Evolutionary conservation across 768 basidiomycete genomes (phyloP).

Genomic region (Xerocomellus amylosporus): DNA sequence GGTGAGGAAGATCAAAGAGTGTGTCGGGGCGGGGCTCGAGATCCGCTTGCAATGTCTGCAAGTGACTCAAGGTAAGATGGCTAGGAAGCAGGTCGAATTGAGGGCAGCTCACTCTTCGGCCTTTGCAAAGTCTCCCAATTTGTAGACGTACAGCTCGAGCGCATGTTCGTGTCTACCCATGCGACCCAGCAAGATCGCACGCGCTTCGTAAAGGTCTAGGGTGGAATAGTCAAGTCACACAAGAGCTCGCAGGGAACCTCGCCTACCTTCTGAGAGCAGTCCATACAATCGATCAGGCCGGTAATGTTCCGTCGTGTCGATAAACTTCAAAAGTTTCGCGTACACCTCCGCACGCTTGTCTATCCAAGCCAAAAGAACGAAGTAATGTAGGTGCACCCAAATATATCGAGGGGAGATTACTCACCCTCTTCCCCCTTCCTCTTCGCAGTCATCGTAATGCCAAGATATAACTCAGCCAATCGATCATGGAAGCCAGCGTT

Average conservation of each 20-base stretch:
- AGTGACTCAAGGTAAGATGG: neutral
- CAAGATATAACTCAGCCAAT: conserved; percentile 82
- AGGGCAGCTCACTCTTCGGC: conserved; percentile 77
- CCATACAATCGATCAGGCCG: conserved; percentile 78
- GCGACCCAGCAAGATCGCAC: conserved; percentile 86
- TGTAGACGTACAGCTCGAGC: conserved; percentile 92
- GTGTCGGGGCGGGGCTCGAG: conserved; percentile 56
- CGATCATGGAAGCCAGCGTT: conserved; percentile 78
- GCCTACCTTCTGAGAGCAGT: conserved; percentile 75
- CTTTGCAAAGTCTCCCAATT: conserved; percentile 74
- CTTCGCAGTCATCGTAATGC: conserved; percentile 58
- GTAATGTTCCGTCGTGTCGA: conserved; percentile 67
- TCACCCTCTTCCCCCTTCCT: conserved; percentile 57
- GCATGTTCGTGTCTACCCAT: conserved; percentile 91
- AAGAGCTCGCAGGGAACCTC: neutral
- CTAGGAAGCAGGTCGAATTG: neutral
- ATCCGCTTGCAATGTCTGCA: conserved; percentile 86
- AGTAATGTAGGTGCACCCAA: neutral
- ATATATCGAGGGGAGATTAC: conserved; percentile 12
- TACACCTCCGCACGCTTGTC: conserved; percentile 53
- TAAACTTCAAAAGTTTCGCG: conserved; percentile 71
- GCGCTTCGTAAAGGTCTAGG: conserved; percentile 83
- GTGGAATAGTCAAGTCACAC: neutral
- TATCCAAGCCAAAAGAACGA: conserved; percentile 22
- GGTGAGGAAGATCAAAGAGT: conserved; percentile 71